phyloP scores from a whole-genome alignment of 1,284 basidiomycete genomes.

The Xerocomus nothofagi region DNA sequence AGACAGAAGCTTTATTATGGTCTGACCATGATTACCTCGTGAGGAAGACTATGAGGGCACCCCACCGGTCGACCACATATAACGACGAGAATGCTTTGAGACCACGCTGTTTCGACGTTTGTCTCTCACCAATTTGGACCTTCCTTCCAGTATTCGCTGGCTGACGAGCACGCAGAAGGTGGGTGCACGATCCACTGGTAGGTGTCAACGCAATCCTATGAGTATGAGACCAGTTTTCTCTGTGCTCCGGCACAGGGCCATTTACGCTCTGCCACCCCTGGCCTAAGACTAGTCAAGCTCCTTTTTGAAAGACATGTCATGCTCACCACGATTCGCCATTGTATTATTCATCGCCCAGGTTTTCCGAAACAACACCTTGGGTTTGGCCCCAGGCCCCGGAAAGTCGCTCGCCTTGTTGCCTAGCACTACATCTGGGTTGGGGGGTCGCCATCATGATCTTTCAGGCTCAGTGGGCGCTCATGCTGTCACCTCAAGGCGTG shows the following conservation, averaged over 20 bases:
- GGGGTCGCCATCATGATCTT: no score
- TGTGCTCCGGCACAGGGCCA: background rate
- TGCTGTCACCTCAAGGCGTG: no score
- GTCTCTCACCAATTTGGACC: background rate
- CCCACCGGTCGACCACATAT: no score
- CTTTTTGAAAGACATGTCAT: background rate
- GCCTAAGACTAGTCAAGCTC: background rate
- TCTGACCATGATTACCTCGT: background rate
- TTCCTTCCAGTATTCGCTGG: background rate
- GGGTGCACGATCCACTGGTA: no score
- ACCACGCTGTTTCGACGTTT: background rate
- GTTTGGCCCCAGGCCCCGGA: background rate
- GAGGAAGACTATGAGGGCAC: conserved; percentile 16
- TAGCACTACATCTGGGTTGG: background rate
- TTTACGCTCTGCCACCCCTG: background rate
- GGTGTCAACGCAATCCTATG: background rate
- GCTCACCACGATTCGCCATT: no score
- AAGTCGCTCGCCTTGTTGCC: background rate
- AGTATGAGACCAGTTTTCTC: background rate
- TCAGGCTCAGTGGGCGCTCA: no score
- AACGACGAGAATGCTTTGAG: no score
- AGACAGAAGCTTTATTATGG: background rate
- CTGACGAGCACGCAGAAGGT: no score
- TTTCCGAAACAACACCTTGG: background rate
- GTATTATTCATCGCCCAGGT: background rate